Evolutionary conservation across 2,329 filamentous ascomycete species (phyloP).

Genomic region (Aspergillus udagawae): DNA sequence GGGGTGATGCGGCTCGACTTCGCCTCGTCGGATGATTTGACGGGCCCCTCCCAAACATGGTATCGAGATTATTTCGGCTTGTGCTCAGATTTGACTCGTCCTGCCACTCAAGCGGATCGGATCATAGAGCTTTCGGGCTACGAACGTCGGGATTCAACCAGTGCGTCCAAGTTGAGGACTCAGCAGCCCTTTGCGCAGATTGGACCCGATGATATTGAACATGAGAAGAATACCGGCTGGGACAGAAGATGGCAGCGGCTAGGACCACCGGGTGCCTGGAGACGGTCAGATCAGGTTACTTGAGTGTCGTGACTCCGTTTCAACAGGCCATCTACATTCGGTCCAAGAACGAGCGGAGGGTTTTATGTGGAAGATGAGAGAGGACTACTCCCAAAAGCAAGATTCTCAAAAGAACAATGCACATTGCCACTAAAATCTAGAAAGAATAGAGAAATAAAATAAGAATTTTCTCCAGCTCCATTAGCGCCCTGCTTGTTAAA

Average conservation of each 20-base stretch:
- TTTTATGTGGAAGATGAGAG: not conserved
- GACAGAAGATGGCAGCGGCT: constrained; percentile 36
- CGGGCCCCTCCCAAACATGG: constrained; percentile 28
- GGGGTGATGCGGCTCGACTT: constrained; percentile 43
- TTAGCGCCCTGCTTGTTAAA: constrained; percentile 28
- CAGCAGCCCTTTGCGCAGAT: constrained; percentile 29
- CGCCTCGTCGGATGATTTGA: constrained; percentile 41
- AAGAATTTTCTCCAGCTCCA: constrained; percentile 19
- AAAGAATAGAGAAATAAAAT: not conserved
- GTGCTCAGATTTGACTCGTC: constrained; percentile 15
- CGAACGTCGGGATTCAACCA: constrained; percentile 36
- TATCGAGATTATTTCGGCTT: constrained; percentile 30
- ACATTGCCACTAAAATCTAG: not conserved
- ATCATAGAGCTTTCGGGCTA: constrained; percentile 41
- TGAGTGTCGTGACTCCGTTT: not conserved
- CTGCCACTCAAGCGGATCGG: constrained; percentile 3
- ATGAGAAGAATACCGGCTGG: constrained; percentile 30
- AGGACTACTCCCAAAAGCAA: too few relatives aligned
- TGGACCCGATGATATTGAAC: constrained; percentile 13
- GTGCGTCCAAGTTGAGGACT: constrained; percentile 31
- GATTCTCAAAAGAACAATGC: not conserved
- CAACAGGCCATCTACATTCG: not conserved
- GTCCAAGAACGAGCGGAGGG: not conserved
- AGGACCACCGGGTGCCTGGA: constrained; percentile 27
- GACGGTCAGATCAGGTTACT: constrained; percentile 14